Percentiles rank a stretch among this genome's conserved stretches.
These are phyloP conservation scores for Bremia lactucae DNA, from an alignment of 352 stramenopile genomes.

Conservation along the genomic window DNA sequence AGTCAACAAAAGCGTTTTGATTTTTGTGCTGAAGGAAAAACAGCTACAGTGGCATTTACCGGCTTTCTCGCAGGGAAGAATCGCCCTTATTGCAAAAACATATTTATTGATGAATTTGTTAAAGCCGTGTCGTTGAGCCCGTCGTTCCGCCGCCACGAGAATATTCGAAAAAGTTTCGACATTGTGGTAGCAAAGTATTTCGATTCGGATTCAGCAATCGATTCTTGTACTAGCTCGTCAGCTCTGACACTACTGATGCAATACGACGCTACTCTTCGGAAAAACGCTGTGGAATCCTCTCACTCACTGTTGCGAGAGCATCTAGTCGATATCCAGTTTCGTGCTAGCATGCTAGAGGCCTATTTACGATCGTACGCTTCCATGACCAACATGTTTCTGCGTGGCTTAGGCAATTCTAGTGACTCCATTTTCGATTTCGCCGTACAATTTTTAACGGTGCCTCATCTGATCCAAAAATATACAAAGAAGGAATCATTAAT, in stretches of 20 bases:
- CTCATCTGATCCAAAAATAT: conserved; percentile 71
- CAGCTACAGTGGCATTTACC: conserved; percentile 5
- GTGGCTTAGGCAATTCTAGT: conserved; percentile 67
- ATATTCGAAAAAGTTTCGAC: conserved; percentile 52
- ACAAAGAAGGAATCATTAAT: conserved; percentile 38
- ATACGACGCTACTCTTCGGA: conserved; percentile 61
- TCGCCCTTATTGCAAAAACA: conserved; percentile 36
- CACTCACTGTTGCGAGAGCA: conserved; percentile 69
- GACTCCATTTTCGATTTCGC: conserved; percentile 86
- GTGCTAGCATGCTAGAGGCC: conserved; percentile 60
- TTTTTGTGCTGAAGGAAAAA: conserved; percentile 18
- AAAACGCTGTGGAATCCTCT: conserved; percentile 39
- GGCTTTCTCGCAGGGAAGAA: conserved; percentile 24
- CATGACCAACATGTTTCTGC: conserved; percentile 72
- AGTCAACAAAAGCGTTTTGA: conserved; percentile 23
- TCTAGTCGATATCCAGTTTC: conserved; percentile 61
- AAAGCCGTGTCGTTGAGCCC: conserved; percentile 45
- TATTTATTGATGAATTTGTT: conserved; percentile 73
- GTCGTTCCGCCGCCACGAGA: conserved; percentile 42
- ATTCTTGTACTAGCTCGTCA: conserved; percentile 13
- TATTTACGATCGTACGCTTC: conserved; percentile 58
- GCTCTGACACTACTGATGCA: conserved; percentile 42
- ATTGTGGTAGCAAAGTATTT: conserved; percentile 40
- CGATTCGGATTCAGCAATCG: conserved; percentile 5
- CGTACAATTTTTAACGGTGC: conserved; percentile 78